These are phyloP conservation scores for Pythium dissotocum DNA, from an alignment of 352 stramenopile genomes.

Conservation along the genomic window DNA sequence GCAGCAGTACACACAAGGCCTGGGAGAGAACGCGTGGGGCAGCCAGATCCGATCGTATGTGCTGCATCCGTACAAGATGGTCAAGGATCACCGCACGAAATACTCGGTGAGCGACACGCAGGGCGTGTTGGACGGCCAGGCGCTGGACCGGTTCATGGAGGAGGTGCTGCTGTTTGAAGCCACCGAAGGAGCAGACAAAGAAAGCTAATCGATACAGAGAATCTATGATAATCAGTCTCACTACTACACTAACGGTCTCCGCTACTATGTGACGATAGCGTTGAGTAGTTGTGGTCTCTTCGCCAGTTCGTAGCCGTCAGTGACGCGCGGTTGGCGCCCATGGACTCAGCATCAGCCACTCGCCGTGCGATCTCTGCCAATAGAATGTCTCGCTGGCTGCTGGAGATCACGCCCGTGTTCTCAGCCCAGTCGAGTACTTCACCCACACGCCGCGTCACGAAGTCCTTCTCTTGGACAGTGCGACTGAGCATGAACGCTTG, in stretches of 20 bases:
- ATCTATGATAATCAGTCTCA: neutral
- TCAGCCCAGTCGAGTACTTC: slow-evolving; percentile 87
- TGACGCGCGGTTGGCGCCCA: slow-evolving; percentile 7
- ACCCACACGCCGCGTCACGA: slow-evolving; percentile 76
- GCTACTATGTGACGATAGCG: slow-evolving; percentile 19
- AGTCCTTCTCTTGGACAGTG: slow-evolving; percentile 72
- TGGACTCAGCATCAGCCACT: slow-evolving; percentile 42
- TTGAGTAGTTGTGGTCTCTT: slow-evolving; percentile 6
- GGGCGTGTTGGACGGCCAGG: slow-evolving; percentile 90
- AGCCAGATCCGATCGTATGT: slow-evolving; percentile 97
- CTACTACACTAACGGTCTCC: slow-evolving; percentile 17
- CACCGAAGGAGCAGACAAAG: neutral
- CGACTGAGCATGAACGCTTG: slow-evolving; percentile 85
- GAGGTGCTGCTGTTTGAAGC: slow-evolving; percentile 62
- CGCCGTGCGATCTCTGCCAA: slow-evolving; percentile 70
- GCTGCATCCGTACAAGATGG: slow-evolving; percentile 97
- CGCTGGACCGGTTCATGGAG: slow-evolving; percentile 76
- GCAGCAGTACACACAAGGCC: slow-evolving; percentile 59
- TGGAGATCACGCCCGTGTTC: slow-evolving; percentile 69
- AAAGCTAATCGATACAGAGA: neutral
- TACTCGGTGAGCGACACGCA: slow-evolving; percentile 87
- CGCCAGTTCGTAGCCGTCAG: slow-evolving; percentile 10
- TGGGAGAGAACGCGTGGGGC: slow-evolving; percentile 79
- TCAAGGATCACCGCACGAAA: slow-evolving; percentile 96
- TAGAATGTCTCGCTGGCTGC: slow-evolving; percentile 68